Evolutionary conservation across 495 filamentous ascomycete genomes (phyloP).

Genomic region (Aspergillus bertholletiae): DNA sequence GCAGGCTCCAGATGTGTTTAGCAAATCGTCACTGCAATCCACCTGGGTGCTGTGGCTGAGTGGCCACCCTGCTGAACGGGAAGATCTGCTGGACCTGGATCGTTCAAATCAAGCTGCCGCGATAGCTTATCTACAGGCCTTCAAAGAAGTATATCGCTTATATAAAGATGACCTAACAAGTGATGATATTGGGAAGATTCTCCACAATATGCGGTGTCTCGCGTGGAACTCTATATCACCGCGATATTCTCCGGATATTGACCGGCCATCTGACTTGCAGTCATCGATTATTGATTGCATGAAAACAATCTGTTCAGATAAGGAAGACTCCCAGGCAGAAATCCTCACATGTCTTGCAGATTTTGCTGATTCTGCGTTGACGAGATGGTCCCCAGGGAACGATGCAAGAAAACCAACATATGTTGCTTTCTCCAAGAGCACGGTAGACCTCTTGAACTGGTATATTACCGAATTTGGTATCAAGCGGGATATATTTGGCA

Average conservation of each 20-base stretch:
- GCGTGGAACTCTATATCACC: slow-evolving; percentile 68
- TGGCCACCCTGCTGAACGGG: slow-evolving; percentile 51
- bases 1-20: slow-evolving; percentile 42
- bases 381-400: slow-evolving; percentile 38
- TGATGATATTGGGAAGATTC: slow-evolving; percentile 52
- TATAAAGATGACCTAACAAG: slow-evolving; percentile 59
- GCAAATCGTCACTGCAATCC: slow-evolving; percentile 53
- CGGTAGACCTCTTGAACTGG: slow-evolving; percentile 64
- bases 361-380: slow-evolving; percentile 60
- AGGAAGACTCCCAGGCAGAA: slow-evolving; percentile 60
- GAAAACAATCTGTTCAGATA: slow-evolving; percentile 66
- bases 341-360: slow-evolving; percentile 66
- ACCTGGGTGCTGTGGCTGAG: slow-evolving; percentile 73
- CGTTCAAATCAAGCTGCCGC: slow-evolving; percentile 70
- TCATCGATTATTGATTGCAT: slow-evolving; percentile 67
- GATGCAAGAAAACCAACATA: slow-evolving; percentile 62
- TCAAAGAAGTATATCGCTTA: slow-evolving; percentile 79
- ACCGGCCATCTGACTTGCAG: slow-evolving; percentile 77
- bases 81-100: slow-evolving; percentile 42
- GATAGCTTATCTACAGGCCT: slow-evolving; percentile 70
- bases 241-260: slow-evolving; percentile 78
- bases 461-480: slow-evolving; percentile 61
- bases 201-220: slow-evolving; percentile 55
- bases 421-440: slow-evolving; percentile 77
- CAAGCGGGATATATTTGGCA: slow-evolving; percentile 62